Evolutionary conservation across 2,329 filamentous ascomycete species (phyloP).

Genomic region (Hymenoscyphus fraxineus): DNA sequence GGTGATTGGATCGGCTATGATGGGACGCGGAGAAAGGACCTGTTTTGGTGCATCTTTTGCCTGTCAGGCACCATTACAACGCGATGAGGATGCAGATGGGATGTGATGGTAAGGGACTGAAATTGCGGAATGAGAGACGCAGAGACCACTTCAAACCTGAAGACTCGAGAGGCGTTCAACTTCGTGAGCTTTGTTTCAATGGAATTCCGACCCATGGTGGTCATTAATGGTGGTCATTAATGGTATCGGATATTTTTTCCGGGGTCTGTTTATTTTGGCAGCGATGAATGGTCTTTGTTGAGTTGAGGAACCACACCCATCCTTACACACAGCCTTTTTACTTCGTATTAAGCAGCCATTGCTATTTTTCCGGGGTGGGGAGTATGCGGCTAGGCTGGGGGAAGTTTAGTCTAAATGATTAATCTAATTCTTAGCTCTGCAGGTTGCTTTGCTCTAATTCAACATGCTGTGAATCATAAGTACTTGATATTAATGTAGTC

Average conservation of each 20-base stretch:
- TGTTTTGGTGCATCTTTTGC: neutral
- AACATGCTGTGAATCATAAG: neutral
- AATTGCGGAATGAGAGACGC: neutral
- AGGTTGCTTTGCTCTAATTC: neutral
- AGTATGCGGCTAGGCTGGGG: neutral
- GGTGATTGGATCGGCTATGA: neutral
- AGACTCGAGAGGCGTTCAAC: neutral
- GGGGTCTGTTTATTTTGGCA: neutral
- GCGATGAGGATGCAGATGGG: neutral
- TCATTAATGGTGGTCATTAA: neutral
- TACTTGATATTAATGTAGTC: neutral
- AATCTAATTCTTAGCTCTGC: neutral
- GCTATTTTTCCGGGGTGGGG: neutral
- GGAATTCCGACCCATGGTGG: neutral
- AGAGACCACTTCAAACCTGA: neutral
- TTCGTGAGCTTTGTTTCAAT: neutral
- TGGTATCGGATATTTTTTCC: neutral
- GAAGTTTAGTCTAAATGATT: neutral
- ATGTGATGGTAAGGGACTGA: neutral
- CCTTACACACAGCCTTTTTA: neutral
- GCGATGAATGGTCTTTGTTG: neutral
- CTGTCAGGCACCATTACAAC: neutral
- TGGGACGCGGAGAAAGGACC: neutral
- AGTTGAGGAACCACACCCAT: neutral
- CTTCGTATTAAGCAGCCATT: neutral